phyloP scores from a whole-genome alignment of 495 filamentous ascomycete species.

The Echria macrotheca region DNA sequence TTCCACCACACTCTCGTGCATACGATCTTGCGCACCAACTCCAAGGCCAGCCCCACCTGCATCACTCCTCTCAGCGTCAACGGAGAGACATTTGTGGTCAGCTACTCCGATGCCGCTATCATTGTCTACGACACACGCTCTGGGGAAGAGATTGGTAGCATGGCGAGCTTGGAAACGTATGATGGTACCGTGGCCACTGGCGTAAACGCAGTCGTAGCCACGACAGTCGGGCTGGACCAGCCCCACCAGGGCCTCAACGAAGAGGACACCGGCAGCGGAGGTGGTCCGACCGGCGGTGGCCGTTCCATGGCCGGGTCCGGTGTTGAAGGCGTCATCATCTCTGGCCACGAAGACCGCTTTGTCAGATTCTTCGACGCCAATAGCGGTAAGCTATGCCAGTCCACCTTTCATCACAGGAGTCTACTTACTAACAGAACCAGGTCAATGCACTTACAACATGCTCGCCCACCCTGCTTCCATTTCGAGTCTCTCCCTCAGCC shows the following conservation, averaged over 20 bases:
- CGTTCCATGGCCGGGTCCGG: conserved; percentile 53
- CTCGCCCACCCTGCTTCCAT: conserved; percentile 91
- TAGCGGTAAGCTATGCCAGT: conserved; percentile 93
- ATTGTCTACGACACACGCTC: conserved; percentile 87
- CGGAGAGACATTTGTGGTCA: conserved; percentile 92
- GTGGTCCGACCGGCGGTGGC: conserved; percentile 75
- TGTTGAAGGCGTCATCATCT: conserved; percentile 88
- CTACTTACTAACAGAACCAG: no score
- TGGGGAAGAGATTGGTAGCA: conserved; percentile 83
- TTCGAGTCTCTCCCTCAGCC: conserved; percentile 81
- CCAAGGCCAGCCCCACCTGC: conserved; percentile 74
- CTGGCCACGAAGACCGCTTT: conserved; percentile 90
- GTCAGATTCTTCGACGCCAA: conserved; percentile 98
- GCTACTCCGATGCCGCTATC: conserved; percentile 83
- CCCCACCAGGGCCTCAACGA: conserved; percentile 47
- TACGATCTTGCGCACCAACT: conserved; percentile 66
- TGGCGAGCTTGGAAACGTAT: conserved; percentile 91
- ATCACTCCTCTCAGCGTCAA: conserved; percentile 79
- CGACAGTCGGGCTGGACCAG: conserved; percentile 69
- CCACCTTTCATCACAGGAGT: no score
- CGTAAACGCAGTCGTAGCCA: conserved; percentile 89
- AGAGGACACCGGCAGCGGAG: conserved; percentile 46
- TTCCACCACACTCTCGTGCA: conserved; percentile 68
- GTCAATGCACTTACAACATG: conserved; percentile 99
- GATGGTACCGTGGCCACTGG: conserved; percentile 76